Evolutionary conservation across 1,284 basidiomycete genomes (phyloP).

Genomic region (Microbotryum saponariae): DNA sequence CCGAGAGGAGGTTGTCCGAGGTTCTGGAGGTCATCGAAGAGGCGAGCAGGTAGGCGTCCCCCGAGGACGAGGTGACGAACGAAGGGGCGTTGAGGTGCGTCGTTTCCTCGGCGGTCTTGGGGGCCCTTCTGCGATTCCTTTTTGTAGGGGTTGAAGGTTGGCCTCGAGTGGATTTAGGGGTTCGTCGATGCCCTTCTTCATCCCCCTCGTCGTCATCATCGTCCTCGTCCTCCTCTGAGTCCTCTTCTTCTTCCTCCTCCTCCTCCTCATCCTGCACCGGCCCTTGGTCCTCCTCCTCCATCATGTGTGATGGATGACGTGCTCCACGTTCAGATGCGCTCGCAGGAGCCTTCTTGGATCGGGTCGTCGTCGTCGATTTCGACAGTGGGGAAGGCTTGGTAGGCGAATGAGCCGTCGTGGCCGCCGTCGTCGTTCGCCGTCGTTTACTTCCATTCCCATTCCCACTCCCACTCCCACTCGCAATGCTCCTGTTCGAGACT

Average conservation of each 20-base stretch:
- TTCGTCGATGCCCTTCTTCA: background rate
- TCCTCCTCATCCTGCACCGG: conserved; percentile 14
- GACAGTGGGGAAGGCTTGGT: no score
- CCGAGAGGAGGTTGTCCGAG: conserved; percentile 49
- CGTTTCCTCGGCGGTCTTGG: no score
- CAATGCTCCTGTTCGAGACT: no score
- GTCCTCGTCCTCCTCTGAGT: conserved; percentile 17
- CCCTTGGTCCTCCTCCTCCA: background rate
- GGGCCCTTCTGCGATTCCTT: no score
- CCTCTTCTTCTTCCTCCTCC: conserved; percentile 23
- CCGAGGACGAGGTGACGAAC: conserved; percentile 45
- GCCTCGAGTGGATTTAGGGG: conserved; percentile 13
- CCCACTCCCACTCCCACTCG: no score
- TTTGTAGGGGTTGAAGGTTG: background rate
- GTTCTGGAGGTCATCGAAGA: conserved; percentile 58
- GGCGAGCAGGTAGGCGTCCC: conserved; percentile 74
- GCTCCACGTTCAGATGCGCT: no score
- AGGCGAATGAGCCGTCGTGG: no score
- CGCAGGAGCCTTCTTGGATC: no score
- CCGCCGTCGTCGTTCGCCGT: no score
- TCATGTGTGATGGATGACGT: no score
- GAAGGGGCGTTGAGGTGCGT: conserved; percentile 20
- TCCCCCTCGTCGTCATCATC: background rate
- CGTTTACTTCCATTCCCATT: no score
- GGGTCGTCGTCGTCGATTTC: no score